Percentiles rank a stretch among this genome's conserved stretches.
phyloP scores from a whole-genome alignment of 2,329 filamentous ascomycete genomes.

The Aureobasidium sp. region DNA sequence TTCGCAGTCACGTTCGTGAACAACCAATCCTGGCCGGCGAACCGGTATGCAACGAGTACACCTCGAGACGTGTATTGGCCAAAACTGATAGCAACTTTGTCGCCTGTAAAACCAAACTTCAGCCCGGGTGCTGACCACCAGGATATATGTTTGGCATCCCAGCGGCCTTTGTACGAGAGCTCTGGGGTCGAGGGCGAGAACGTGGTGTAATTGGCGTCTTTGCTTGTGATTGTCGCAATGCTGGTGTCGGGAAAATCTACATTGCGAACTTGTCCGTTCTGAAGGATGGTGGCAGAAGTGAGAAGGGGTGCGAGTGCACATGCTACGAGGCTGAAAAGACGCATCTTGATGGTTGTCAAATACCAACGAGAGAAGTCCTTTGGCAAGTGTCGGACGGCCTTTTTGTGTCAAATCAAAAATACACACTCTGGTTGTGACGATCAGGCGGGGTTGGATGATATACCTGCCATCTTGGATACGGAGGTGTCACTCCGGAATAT shows the following conservation, averaged over 20 bases:
- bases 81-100: constrained; percentile 48
- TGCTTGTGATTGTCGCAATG: constrained; percentile 29
- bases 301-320: constrained; percentile 15
- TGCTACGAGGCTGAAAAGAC: background rate
- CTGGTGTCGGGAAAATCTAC: constrained; percentile 35
- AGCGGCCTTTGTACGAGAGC: constrained; percentile 56
- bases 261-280: constrained; percentile 38
- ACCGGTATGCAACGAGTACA: constrained; percentile 52
- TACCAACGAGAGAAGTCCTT: background rate
- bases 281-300: constrained; percentile 30
- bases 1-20: constrained; percentile 54
- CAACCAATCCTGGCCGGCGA: constrained; percentile 53
- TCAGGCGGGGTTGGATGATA: background rate
- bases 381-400: no score
- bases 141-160: constrained; percentile 54
- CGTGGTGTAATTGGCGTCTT: constrained; percentile 37
- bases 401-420: no score
- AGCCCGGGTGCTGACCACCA: constrained; percentile 46
- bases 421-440: no score
- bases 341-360: background rate
- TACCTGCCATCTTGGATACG: background rate
- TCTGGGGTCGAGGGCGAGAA: constrained; percentile 48
- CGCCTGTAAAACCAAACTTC: constrained; percentile 50
- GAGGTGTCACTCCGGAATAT: no score
- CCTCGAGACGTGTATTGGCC: constrained; percentile 45